Base-by-base conservation (phyloP, 164 flowering plant species). In the Vitis cinerea region DNA sequence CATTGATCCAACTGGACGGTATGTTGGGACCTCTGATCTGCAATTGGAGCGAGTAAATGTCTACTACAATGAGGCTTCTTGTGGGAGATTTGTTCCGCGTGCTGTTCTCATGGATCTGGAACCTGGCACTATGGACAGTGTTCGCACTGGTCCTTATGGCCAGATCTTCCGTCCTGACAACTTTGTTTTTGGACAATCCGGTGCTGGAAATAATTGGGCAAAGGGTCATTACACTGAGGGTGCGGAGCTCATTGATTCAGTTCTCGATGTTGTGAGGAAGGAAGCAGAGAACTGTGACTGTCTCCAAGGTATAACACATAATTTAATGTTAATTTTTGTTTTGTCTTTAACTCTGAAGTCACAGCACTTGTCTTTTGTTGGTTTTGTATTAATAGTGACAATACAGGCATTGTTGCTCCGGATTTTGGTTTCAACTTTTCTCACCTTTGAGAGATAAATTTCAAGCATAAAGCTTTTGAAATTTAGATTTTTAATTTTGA, bases 171-270 rank as follows among this genome's bases (percentile, higher is more conserved):
- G 83, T 53, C 81, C 83, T 37, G 83, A 80, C 70, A 77, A 80
- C 78, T 80, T 80, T 48, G 83, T 80, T 8, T 80, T 80, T 70
- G 81, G 83, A 4, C 83, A 80, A 62, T 76, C 80, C 57, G 83
- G 83, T 71, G 83, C 83, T 54, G 83, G 83, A 48, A 80, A 80
- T 61, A 80, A 80, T 56, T 80, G 83, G 83, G 83, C 83, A 1
- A 80, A 80, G 63, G 83, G 83, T 7, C 83, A 77, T 37, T 80
- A 80, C 64, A 80, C 83, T 58, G 83, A 80, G 64, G 83, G 83
- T 6, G 81, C 81, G 0, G 81, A 80, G 65, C 78, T 80, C 31
- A 80, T 80, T 60, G 83, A 80, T 72, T 59, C 83, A 1, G 83
- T 80, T 62, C 81, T 80, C 52, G 83, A 80, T 61, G 81, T 80